Base-by-base conservation (phyloP, 2,329 filamentous ascomycete genomes). In the Fusarium duplospermum region DNA sequence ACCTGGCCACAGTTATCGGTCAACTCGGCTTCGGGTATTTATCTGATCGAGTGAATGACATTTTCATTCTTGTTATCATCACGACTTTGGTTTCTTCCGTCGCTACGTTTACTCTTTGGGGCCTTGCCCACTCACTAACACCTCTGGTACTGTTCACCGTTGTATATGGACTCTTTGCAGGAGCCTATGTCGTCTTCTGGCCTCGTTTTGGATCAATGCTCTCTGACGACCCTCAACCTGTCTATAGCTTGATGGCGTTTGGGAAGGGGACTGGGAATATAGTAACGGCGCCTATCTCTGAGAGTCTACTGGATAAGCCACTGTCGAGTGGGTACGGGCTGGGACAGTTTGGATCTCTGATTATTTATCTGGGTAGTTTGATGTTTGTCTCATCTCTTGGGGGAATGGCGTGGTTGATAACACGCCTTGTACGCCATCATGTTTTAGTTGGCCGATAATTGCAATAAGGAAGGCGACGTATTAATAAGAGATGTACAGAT, bases 81-180 rank as follows among this genome's bases (percentile, higher is more conserved):
- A 42, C 38, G 13, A 20, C n/a, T 7, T 11, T 42, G 6, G 38
- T 42, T 22, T 42, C 38, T 22, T 42, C 38, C n/a, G n/a, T 22
- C 11, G 38, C 38, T 14, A 7, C n/a, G 20, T 20, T 42, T 42
- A 42, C 38, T 6, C 38, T 42, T n/a, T 42, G 38, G 38, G n/a
- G 38, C 2, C 38, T 42, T 42, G 38, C 38, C 14, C 38, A 42
- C 38, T 42, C 22, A n/a, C 2, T 52, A 1, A 13, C 50, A 18
- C 27, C 27, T 20, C 29, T 56, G 18, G 2, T 56, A 8, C 11
- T 56, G 24, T 91, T 90, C 75, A 84, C 86, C 4, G 78, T 89
- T 6, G 80, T 84, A 1, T 91, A 88, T 74, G 89, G 89, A 4
- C 87, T 89, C 79, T 91, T 90, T 65, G 88, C 88, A 0, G 86